Conservation (phyloP, 495 filamentous ascomycete species). For the Penicillium coprophilum region DNA sequence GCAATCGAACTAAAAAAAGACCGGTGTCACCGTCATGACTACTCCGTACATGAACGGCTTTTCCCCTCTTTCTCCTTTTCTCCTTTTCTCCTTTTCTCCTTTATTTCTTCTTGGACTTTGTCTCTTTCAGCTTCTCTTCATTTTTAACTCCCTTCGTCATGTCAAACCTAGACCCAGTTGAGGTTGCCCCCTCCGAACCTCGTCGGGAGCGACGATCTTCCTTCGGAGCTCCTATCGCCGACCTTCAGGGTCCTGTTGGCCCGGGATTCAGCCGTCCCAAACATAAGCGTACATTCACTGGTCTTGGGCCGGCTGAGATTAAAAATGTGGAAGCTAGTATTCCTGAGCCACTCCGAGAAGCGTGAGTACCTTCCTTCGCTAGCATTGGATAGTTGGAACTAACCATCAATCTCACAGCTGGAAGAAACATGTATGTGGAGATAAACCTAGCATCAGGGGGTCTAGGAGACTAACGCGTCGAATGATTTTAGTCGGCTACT, state of each 20-base stretch:
- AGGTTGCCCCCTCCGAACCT: background rate
- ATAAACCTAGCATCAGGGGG: background rate
- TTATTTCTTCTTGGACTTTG: constrained; percentile 10
- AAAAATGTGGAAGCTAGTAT: constrained; percentile 89
- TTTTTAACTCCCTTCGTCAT: background rate
- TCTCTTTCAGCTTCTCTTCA: constrained; percentile 5
- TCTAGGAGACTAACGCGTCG: background rate
- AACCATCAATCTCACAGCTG: constrained; percentile 52
- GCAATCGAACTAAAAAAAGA: constrained; percentile 8
- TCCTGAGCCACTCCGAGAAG: constrained; percentile 82
- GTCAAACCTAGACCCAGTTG: background rate
- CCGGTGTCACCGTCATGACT: constrained; percentile 14
- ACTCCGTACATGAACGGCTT: constrained; percentile 6
- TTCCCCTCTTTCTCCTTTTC: constrained; percentile 19
- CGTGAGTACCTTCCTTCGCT: constrained; percentile 47
- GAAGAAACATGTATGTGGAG: constrained; percentile 66
- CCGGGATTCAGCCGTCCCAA: constrained; percentile 77
- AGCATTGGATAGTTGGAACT: constrained; percentile 10
- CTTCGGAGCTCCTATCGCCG: constrained; percentile 74
- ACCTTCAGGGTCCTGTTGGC: constrained; percentile 77
- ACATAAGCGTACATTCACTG: constrained; percentile 91
- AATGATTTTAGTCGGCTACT: constrained; percentile 49
- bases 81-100: constrained; percentile 14
- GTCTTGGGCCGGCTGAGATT: constrained; percentile 86
- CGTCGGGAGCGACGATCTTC: constrained; percentile 70